Evolutionary conservation across 2,329 filamentous ascomycete species (phyloP).

Genomic region (Emergomyces orientalis): DNA sequence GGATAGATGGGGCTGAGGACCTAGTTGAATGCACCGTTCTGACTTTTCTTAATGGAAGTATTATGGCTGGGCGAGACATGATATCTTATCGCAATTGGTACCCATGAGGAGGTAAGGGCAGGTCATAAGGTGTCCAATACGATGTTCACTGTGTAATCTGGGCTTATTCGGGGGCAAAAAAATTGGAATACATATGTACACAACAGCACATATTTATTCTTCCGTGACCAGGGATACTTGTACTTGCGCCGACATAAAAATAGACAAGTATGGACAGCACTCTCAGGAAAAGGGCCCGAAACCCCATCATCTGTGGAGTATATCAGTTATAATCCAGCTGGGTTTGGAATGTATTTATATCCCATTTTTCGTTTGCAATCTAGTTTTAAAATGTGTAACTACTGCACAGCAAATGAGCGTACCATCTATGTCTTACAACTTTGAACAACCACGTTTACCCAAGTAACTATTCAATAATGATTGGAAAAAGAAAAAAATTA

Average conservation of each 20-base stretch:
- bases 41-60: too few relatives aligned
- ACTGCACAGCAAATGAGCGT: too few relatives aligned
- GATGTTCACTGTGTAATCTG: not conserved
- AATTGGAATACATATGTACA: not conserved
- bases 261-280: not conserved
- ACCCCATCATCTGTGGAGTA: not conserved
- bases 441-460: not conserved
- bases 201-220: not conserved
- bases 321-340: not conserved
- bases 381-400: too few relatives aligned
- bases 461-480: not conserved
- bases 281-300: not conserved
- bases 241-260: not conserved
- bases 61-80: not conserved
- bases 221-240: not conserved
- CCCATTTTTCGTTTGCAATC: too few relatives aligned
- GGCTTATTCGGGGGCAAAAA: not conserved
- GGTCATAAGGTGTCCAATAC: not conserved
- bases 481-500: not conserved
- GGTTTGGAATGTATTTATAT: not conserved
- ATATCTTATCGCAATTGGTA: not conserved
- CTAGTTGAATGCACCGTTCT: not conserved
- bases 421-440: too few relatives aligned
- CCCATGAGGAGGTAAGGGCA: not conserved
- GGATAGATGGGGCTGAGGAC: not conserved